A percentile compares a stretch with the other conserved stretches of the same genome.
These are phyloP conservation scores for Zostera marina DNA, from an alignment of 116 monocot genomes.

Conservation along the genomic window DNA sequence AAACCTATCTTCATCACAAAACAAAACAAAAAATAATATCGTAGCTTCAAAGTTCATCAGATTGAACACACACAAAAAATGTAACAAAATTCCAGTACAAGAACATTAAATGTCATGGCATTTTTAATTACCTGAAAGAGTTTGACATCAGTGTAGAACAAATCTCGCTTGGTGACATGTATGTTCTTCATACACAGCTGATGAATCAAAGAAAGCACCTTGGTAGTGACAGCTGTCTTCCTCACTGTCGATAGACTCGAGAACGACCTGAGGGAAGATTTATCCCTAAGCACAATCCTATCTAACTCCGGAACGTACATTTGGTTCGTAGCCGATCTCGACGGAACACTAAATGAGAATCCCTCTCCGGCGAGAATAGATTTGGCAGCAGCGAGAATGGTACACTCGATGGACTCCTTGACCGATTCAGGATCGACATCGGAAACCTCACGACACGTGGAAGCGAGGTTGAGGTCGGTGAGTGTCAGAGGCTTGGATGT, in stretches of 20 bases:
- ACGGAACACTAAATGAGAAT: slow-evolving; percentile 92
- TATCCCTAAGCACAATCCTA: slow-evolving; percentile 74
- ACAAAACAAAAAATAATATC: too few relatives aligned
- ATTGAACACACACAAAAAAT: background rate
- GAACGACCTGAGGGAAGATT: slow-evolving; percentile 55
- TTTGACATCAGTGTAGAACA: slow-evolving; percentile 98
- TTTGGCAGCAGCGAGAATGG: slow-evolving; percentile 37
- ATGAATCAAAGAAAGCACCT: slow-evolving; percentile 68
- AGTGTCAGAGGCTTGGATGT: slow-evolving; percentile 27
- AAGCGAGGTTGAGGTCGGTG: slow-evolving; percentile 45
- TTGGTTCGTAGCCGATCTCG: slow-evolving; percentile 79
- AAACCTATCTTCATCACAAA: too few relatives aligned
- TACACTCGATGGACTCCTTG: slow-evolving; percentile 41
- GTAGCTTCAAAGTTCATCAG: too few relatives aligned
- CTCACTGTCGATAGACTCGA: slow-evolving; percentile 73
- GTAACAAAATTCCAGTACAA: background rate
- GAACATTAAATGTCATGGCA: background rate
- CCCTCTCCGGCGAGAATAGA: slow-evolving; percentile 61
- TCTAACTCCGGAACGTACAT: slow-evolving; percentile 91
- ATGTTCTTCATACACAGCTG: slow-evolving; percentile 60
- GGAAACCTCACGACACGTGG: slow-evolving; percentile 70
- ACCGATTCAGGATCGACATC: slow-evolving; percentile 59
- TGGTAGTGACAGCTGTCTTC: slow-evolving; percentile 77
- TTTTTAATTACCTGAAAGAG: slow-evolving; percentile 31
- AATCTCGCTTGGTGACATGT: slow-evolving; percentile 96